A percentile compares a stretch with the other conserved stretches of the same genome.
phyloP scores from a whole-genome alignment of 352 stramenopile genomes.

The Phytophthora ohioensis region DNA sequence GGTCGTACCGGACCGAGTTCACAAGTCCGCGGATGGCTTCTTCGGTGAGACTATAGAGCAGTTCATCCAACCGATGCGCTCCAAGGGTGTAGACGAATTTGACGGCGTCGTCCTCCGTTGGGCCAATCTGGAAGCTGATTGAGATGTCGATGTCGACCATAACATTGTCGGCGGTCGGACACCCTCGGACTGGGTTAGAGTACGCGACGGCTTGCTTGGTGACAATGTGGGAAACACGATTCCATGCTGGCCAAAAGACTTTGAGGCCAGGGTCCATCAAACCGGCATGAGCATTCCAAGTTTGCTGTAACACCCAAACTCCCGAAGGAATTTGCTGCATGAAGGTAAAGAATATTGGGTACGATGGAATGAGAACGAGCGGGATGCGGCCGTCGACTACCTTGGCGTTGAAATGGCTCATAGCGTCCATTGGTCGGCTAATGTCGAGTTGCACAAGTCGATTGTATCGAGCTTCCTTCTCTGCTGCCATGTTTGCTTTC shows the following conservation, averaged over 20 bases:
- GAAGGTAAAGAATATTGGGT: constrained; percentile 53
- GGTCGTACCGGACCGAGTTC: constrained; percentile 83
- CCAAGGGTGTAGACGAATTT: constrained; percentile 88
- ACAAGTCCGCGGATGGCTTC: constrained; percentile 84
- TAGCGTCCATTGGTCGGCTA: constrained; percentile 57
- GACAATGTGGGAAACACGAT: constrained; percentile 88
- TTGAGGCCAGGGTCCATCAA: constrained; percentile 85
- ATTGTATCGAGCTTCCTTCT: constrained; percentile 24
- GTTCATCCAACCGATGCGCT: constrained; percentile 83
- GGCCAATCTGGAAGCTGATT: constrained; percentile 89
- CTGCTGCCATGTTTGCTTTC: background rate
- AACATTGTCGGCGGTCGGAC: constrained; percentile 86
- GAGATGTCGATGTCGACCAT: constrained; percentile 91
- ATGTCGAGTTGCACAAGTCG: constrained; percentile 67
- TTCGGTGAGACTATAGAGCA: constrained; percentile 80
- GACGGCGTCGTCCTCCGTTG: constrained; percentile 74
- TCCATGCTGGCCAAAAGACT: constrained; percentile 78
- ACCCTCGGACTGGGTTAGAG: constrained; percentile 73
- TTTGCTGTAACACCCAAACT: constrained; percentile 85
- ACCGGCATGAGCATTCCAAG: constrained; percentile 81
- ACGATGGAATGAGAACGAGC: constrained; percentile 67
- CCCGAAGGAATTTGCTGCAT: constrained; percentile 74
- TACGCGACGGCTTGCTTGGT: constrained; percentile 89
- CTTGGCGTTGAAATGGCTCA: constrained; percentile 68
- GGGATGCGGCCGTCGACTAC: constrained; percentile 63